Percentiles rank a stretch among this genome's conserved stretches.
These are phyloP conservation scores for Citrullus amarus DNA, from an alignment of 306 rosid species.

Conservation along the genomic window DNA sequence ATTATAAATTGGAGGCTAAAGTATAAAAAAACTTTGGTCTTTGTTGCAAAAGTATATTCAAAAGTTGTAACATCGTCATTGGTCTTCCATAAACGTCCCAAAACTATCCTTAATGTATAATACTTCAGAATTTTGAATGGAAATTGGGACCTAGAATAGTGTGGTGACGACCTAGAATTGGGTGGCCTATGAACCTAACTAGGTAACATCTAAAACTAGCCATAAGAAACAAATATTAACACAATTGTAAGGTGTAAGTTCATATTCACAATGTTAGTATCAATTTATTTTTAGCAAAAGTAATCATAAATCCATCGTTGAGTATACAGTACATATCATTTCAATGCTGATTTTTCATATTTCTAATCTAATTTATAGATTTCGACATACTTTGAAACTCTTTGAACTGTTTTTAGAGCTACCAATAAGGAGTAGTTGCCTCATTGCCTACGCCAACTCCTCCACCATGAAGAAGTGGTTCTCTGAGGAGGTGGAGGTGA, in stretches of 20 bases:
- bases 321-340: not conserved
- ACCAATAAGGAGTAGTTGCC: not conserved
- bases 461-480: slow-evolving; percentile 39
- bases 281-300: not conserved
- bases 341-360: not conserved
- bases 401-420: not conserved
- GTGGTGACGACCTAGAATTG: too few relatives aligned
- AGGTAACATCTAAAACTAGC: not conserved
- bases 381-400: not conserved
- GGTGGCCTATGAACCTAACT: not conserved
- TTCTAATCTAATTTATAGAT: not conserved
- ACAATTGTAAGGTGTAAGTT: not conserved
- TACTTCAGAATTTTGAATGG: too few relatives aligned
- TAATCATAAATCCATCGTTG: not conserved
- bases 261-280: not conserved
- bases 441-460: slow-evolving; percentile 37
- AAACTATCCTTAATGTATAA: too few relatives aligned
- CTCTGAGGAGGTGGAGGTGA: slow-evolving; percentile 52
- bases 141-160: too few relatives aligned
- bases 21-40: too few relatives aligned
- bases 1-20: too few relatives aligned
- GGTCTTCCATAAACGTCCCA: too few relatives aligned
- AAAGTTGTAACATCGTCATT: too few relatives aligned
- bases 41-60: too few relatives aligned
- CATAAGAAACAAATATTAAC: not conserved